phyloP scores from a whole-genome alignment of 805 yeast species.

The Sporopachydermia lactativora region DNA sequence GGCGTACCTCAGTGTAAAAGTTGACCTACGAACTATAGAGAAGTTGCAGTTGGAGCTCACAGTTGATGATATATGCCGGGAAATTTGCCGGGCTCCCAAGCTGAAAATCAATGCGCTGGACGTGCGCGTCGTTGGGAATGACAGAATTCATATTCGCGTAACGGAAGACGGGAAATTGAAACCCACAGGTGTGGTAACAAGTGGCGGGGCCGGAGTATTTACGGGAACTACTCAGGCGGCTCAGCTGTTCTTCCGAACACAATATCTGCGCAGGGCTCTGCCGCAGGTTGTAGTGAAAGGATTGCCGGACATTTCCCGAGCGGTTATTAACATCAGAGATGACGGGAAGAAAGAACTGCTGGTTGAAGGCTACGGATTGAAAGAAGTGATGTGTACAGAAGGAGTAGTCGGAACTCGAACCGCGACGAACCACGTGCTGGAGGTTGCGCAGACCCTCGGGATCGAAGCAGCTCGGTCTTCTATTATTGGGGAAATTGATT shows the following conservation, averaged over 20 bases:
- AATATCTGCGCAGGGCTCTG: conserved; percentile 69
- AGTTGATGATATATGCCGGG: conserved; percentile 73
- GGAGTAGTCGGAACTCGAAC: conserved; percentile 88
- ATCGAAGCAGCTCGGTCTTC: conserved; percentile 95
- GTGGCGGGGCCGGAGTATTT: conserved; percentile 23
- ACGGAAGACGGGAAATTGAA: conserved; percentile 27
- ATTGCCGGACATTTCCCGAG: conserved; percentile 79
- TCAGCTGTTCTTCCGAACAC: conserved; percentile 76
- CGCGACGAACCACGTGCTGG: conserved; percentile 82
- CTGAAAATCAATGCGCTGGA: conserved; percentile 67
- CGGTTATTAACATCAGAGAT: conserved; percentile 87
- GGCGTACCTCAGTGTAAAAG: conserved; percentile 67
- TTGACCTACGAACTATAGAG: conserved; percentile 77
- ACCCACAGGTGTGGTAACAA: conserved; percentile 27
- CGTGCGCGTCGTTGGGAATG: conserved; percentile 51
- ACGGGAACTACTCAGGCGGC: conserved; percentile 23
- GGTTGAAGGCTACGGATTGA: conserved; percentile 95
- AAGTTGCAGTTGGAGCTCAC: conserved; percentile 80
- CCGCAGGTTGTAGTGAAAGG: conserved; percentile 91
- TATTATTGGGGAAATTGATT: conserved; percentile 87
- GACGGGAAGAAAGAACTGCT: conserved; percentile 72
- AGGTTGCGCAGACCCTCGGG: conserved; percentile 80
- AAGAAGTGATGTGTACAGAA: conserved; percentile 94
- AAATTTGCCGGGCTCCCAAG: conserved; percentile 76
- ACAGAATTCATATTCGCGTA: conserved; percentile 53